A percentile compares a stretch with the other conserved stretches of the same genome.
Conservation (phyloP, 164 flowering plant genomes). For the Chimonanthus salicifolius region DNA sequence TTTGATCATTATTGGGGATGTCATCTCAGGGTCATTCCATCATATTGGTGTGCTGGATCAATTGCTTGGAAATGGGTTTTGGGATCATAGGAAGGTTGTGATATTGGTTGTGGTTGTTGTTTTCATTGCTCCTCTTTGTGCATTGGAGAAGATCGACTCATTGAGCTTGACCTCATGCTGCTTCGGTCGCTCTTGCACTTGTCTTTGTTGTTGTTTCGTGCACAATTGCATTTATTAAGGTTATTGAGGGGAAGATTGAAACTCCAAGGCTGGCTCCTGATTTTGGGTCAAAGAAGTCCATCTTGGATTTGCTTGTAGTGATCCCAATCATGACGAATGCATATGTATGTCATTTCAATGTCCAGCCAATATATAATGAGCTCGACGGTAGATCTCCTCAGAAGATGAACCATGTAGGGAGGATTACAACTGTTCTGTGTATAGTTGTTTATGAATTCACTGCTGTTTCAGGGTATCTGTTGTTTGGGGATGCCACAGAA, state of each 20-base stretch:
- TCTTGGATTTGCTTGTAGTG: conserved; percentile 87
- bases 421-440: conserved; percentile 71
- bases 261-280: conserved; percentile 76
- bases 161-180: conserved; percentile 91
- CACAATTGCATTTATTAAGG: conserved; percentile 61
- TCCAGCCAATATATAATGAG: conserved; percentile 94
- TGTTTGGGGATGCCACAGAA: conserved; percentile 80
- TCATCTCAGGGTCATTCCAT: conserved; percentile 75
- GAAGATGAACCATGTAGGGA: conserved; percentile 86
- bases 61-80: conserved; percentile 70
- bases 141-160: conserved; percentile 79
- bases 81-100: conserved; percentile 81
- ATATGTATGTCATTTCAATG: conserved; percentile 89
- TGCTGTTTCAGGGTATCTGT: conserved; percentile 73
- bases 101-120: conserved; percentile 58
- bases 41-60: conserved; percentile 93
- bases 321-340: conserved; percentile 95
- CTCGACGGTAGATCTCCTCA: conserved; percentile 73
- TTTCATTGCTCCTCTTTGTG: conserved; percentile 82
- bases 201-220: conserved; percentile 73
- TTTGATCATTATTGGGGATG: conserved; percentile 96
- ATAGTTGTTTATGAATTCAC: conserved; percentile 66
- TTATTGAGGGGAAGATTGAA: conserved; percentile 66
- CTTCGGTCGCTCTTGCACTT: conserved; percentile 89
- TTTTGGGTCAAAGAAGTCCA: conserved; percentile 64